Conservation (phyloP, 148 eudicot species). For the Camellia lanceoleosa region DNA sequence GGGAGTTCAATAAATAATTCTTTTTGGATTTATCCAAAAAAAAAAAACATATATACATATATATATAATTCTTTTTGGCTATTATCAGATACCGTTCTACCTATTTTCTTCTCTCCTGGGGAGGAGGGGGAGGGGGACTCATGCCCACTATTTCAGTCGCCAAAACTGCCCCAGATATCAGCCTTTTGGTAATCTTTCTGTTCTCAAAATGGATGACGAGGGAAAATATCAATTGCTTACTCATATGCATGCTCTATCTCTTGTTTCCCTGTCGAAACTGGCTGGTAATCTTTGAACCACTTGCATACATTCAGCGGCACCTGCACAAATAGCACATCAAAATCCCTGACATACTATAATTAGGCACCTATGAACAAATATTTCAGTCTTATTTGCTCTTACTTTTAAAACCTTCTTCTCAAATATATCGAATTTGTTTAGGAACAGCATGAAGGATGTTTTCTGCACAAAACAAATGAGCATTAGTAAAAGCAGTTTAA, state of each 20-base stretch:
- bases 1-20: too few relatives aligned
- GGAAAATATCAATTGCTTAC: conserved; percentile 43
- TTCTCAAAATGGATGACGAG: neutral
- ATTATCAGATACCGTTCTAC: neutral
- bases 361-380: neutral
- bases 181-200: neutral
- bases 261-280: conserved; percentile 82
- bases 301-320: conserved; percentile 78
- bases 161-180: neutral
- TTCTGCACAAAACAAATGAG: conserved; percentile 56
- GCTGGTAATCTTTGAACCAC: conserved; percentile 97
- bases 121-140: neutral
- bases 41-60: too few relatives aligned
- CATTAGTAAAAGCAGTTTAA: conserved; percentile 10
- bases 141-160: neutral
- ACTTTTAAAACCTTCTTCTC: conserved; percentile 89
- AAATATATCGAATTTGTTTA: conserved; percentile 93
- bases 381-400: conserved; percentile 28
- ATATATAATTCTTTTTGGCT: too few relatives aligned
- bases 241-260: conserved; percentile 96
- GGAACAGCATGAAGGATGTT: conserved; percentile 94
- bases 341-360: neutral
- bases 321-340: conserved; percentile 33
- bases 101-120: neutral
- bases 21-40: too few relatives aligned